A percentile compares a stretch with the other conserved stretches of the same genome.
phyloP scores from a whole-genome alignment of 441 rosid genomes.

The Pelargonium cotyledonis region DNA sequence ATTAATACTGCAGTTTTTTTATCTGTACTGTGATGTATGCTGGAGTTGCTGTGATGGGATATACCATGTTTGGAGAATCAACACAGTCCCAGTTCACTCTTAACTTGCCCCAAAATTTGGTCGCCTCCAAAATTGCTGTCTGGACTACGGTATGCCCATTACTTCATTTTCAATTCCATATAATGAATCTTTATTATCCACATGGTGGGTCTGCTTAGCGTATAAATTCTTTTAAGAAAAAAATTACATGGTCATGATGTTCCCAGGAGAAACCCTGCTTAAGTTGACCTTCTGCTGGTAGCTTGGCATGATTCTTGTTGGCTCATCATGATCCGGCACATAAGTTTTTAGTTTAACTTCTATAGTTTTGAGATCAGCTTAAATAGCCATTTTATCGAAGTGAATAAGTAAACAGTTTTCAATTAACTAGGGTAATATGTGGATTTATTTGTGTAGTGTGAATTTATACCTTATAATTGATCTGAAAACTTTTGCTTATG shows the following conservation, averaged over 20 bases:
- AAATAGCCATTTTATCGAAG: no score
- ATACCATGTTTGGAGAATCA: conserved; percentile 75
- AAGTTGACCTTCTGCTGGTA: no score
- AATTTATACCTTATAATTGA: neutral
- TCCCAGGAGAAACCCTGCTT: no score
- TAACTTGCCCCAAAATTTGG: conserved; percentile 68
- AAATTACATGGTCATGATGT: neutral
- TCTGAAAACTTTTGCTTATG: neutral
- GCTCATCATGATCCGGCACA: no score
- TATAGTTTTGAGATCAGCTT: no score
- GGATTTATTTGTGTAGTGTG: conserved; percentile 5
- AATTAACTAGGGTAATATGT: no score
- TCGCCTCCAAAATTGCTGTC: conserved; percentile 84
- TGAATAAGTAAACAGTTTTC: no score
- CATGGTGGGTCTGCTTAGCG: neutral
- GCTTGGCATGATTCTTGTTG: no score
- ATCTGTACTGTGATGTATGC: conserved; percentile 69
- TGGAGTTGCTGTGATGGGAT: conserved; percentile 80
- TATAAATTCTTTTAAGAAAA: neutral
- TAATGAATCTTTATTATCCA: neutral
- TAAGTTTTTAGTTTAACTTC: no score
- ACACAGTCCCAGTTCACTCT: conserved; percentile 76
- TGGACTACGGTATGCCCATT: conserved; percentile 69
- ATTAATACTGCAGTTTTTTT: conserved; percentile 41
- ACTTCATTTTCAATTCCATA: neutral